These are phyloP conservation scores for Kwoniella sp. DNA, from an alignment of 768 basidiomycete genomes.

Conservation along the genomic window DNA sequence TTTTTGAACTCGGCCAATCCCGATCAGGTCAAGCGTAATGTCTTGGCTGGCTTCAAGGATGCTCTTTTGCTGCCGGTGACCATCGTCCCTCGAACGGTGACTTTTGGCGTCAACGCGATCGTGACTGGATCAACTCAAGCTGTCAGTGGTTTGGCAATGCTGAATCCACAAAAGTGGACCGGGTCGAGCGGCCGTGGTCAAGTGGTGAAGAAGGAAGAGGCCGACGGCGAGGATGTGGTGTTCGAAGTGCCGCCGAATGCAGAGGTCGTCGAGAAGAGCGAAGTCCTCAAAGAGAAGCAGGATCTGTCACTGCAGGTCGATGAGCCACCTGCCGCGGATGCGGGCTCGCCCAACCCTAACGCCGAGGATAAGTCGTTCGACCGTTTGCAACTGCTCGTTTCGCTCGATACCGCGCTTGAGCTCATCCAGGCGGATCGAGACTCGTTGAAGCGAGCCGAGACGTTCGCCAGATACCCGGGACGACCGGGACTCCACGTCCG, in stretches of 20 bases:
- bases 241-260: conserved; percentile 15
- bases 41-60: conserved; percentile 85
- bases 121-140: conserved; percentile 71
- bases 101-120: conserved; percentile 51
- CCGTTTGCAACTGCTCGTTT: conserved; percentile 80
- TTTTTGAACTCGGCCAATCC: conserved; percentile 84
- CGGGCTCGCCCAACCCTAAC: conserved; percentile 5
- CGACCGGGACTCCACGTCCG: conserved; percentile 78
- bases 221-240: conserved; percentile 24
- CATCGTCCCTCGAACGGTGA: conserved; percentile 77
- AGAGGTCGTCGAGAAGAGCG: conserved; percentile 10
- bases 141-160: conserved; percentile 78
- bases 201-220: conserved; percentile 23
- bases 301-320: conserved; percentile 8
- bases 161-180: conserved; percentile 83
- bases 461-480: conserved; percentile 80
- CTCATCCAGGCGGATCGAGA: conserved; percentile 91
- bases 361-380: conserved; percentile 48
- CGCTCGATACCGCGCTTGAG: conserved; percentile 82
- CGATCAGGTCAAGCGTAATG: conserved; percentile 83
- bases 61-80: conserved; percentile 88
- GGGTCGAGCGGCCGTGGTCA: conserved; percentile 47
- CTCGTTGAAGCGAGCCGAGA: conserved; percentile 84
- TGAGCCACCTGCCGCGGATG: conserved; percentile 10
- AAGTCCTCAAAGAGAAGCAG: conserved; percentile 2